Percentiles rank a stretch among this genome's conserved stretches.
phyloP scores from a whole-genome alignment of 352 stramenopile species.

The Phytophthora sojae region DNA sequence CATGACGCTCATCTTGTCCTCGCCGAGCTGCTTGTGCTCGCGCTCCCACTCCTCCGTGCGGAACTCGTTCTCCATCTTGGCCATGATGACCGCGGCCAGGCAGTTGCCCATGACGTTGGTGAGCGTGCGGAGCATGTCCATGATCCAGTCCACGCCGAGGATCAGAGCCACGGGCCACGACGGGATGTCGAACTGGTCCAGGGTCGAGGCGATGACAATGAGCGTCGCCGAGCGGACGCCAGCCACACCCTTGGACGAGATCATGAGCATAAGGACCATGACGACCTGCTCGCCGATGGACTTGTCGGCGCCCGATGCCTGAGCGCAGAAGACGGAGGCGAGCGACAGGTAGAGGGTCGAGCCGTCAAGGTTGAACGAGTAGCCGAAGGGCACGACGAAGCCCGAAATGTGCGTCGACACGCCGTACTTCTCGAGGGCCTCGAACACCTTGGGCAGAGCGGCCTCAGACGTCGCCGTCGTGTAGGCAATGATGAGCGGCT shows the following conservation, averaged over 20 bases:
- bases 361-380: conserved; percentile 75
- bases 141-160: conserved; percentile 65
- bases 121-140: conserved; percentile 65
- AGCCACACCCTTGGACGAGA: conserved; percentile 65
- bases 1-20: conserved; percentile 34
- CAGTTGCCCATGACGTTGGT: conserved; percentile 70
- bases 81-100: conserved; percentile 63
- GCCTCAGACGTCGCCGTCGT: conserved; percentile 65
- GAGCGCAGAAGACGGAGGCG: conserved; percentile 59
- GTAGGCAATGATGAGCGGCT: conserved; percentile 68
- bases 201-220: conserved; percentile 55
- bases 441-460: conserved; percentile 67
- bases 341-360: conserved; percentile 64
- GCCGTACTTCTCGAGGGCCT: conserved; percentile 60
- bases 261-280: conserved; percentile 68
- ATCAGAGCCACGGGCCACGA: conserved; percentile 67
- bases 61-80: conserved; percentile 71
- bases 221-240: conserved; percentile 57
- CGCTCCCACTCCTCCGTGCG: conserved; percentile 58
- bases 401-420: conserved; percentile 57
- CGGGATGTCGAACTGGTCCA: conserved; percentile 66
- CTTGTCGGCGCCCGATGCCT: conserved; percentile 56
- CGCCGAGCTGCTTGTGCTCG: conserved; percentile 2
- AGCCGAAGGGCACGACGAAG: conserved; percentile 69
- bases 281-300: conserved; percentile 64